Base-by-base conservation (phyloP, 495 filamentous ascomycete genomes). In the Wilcoxina mikolae region DNA sequence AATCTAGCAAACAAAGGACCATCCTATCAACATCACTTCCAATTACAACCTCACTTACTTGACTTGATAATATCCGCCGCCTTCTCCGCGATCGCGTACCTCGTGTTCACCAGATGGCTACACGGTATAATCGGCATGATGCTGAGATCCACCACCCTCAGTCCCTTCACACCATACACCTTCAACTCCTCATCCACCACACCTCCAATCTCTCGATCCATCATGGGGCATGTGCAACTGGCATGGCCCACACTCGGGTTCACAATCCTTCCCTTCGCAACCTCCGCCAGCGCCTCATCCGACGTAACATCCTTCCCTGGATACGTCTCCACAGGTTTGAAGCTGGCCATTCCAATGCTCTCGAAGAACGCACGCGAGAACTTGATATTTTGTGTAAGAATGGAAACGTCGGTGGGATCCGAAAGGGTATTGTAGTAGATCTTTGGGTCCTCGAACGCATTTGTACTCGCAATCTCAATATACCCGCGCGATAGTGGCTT, bases 21-120 rank as follows among this genome's bases (percentile, higher is more conserved):
- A n/a, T n/a, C n/a, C n/a, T n/a, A n/a, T n/a, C n/a, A n/a, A n/a
- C n/a, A n/a, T n/a, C 33, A 38, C n/a, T n/a, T 38, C 9, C 33
- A 38, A 9, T n/a, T n/a, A n/a, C n/a, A n/a, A n/a, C n/a, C n/a
- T n/a, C n/a, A n/a, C 9, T 47, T 47, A 15, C 43, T 47, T 25
- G 15, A 35, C 54, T 59, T 65, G 28, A 78, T 75, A 58, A 79
- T 54, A 50, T 70, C 66, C 7, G 75, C 73, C 3, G 66, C 77
- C 65, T 71, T 74, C 59, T 82, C 78, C 1, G 77, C 78, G 55
- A 83, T 61, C 0, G 77, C 78, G 60, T 82, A 84, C 3, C 78
- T 64, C 0, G 72, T 76, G 0, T 72, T 64, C 24, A 70, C 69
- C 24, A 73, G 68, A 66, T 81, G 76, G 0, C 70, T 72, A 12